Conservation (phyloP, 2,329 filamentous ascomycete genomes). For the Fonsecaea nubica region DNA sequence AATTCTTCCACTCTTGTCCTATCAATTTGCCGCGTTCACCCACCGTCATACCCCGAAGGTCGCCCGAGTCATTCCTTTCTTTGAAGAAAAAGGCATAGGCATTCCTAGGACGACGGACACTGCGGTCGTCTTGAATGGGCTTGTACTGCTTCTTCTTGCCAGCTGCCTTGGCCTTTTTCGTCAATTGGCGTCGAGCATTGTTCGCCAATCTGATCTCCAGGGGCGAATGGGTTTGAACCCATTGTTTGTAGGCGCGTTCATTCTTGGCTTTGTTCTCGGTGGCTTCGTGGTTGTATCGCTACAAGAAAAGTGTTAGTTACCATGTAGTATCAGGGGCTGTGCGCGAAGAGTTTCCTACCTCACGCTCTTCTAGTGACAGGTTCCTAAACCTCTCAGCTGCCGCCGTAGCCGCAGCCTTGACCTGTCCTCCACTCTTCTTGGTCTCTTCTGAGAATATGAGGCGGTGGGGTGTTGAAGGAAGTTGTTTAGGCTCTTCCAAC, state of each 20-base stretch:
- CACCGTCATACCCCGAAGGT: constrained; percentile 56
- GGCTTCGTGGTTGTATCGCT: constrained; percentile 63
- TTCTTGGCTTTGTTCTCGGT: constrained; percentile 55
- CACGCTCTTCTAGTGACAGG: constrained; percentile 44
- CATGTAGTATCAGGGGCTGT: background rate
- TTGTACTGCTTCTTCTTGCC: constrained; percentile 27
- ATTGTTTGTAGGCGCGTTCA: constrained; percentile 56
- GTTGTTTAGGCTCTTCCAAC: constrained; percentile 44
- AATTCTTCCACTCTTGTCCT: constrained; percentile 55
- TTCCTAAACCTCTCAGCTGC: constrained; percentile 44
- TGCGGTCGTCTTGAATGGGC: constrained; percentile 61
- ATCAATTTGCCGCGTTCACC: constrained; percentile 52
- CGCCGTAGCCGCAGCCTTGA: constrained; percentile 24
- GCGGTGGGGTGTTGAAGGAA: constrained; percentile 41
- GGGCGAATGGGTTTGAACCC: constrained; percentile 62
- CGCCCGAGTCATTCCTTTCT: constrained; percentile 56
- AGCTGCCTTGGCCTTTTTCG: constrained; percentile 34
- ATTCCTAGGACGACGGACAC: constrained; percentile 52
- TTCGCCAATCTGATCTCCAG: constrained; percentile 67
- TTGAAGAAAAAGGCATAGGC: constrained; percentile 54
- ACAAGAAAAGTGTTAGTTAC: constrained; percentile 18
- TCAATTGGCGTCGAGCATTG: constrained; percentile 55
- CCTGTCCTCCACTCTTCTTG: constrained; percentile 9
- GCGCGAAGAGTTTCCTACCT: constrained; percentile 44
- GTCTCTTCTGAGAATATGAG: constrained; percentile 40